A percentile compares a stretch with the other conserved stretches of the same genome.
Evolutionary conservation across 2,329 filamentous ascomycete genomes (phyloP).

Genomic region (Scortechinia acanthostroma): DNA sequence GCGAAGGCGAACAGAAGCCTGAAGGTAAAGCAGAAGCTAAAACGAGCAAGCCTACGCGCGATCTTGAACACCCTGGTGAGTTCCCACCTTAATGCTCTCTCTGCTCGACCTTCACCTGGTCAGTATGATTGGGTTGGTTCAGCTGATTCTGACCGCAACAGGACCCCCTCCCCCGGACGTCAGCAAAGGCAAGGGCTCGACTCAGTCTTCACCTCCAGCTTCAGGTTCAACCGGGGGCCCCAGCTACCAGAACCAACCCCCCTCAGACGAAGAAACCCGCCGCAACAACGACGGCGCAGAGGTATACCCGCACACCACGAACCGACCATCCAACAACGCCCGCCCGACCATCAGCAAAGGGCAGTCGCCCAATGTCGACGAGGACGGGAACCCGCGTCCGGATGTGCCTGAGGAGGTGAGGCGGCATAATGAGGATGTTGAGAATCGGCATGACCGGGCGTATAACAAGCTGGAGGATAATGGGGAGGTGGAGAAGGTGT

Average conservation of each 20-base stretch:
- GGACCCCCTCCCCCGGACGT: constrained; percentile 12
- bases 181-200: constrained; percentile 6
- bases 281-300: background rate
- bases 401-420: constrained; percentile 22
- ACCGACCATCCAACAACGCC: constrained; percentile 20
- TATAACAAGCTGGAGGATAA: constrained; percentile 18
- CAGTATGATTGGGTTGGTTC: too few relatives aligned
- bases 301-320: background rate
- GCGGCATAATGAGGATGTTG: constrained; percentile 20
- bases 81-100: too few relatives aligned
- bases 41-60: too few relatives aligned
- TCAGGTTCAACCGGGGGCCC: background rate
- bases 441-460: constrained; percentile 18
- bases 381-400: constrained; percentile 11
- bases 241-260: background rate
- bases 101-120: too few relatives aligned
- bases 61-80: background rate
- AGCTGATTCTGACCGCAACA: constrained; percentile 13
- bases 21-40: too few relatives aligned
- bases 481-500: constrained; percentile 10
- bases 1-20: background rate
- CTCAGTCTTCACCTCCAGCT: background rate
- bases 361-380: constrained; percentile 17
- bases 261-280: too few relatives aligned
- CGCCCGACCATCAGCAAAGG: constrained; percentile 19